Evolutionary conservation across 2,329 filamentous ascomycete genomes (phyloP).

Genomic region (Exophiala sp.): DNA sequence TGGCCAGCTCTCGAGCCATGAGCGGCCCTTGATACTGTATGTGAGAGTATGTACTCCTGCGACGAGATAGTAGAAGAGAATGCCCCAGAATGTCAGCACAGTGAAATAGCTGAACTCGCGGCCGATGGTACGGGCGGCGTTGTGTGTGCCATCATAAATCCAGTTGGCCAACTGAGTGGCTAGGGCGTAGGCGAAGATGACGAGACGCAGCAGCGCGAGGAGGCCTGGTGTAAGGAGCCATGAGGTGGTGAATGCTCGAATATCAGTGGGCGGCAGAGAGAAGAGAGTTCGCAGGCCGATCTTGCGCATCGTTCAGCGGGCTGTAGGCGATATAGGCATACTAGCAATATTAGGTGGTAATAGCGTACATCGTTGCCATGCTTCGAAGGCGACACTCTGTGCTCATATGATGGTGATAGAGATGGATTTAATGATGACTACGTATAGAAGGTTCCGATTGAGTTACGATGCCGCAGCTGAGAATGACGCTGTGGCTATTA

Average conservation of each 20-base stretch:
- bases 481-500: no score
- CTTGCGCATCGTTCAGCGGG: slow-evolving; percentile 1
- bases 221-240: slow-evolving; percentile 63
- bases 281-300: not conserved
- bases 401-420: no score
- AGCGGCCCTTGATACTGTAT: slow-evolving; percentile 53
- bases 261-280: slow-evolving; percentile 19
- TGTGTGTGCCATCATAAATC: slow-evolving; percentile 17
- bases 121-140: slow-evolving; percentile 34
- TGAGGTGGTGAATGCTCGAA: slow-evolving; percentile 69
- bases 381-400: no score
- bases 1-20: slow-evolving; percentile 54
- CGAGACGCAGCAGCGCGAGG: slow-evolving; percentile 42
- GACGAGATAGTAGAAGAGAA: slow-evolving; percentile 70
- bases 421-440: no score
- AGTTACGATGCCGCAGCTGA: no score
- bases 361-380: no score
- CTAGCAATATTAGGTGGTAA: no score
- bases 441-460: no score
- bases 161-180: slow-evolving; percentile 53
- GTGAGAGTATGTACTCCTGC: slow-evolving; percentile 62
- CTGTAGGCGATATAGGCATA: not conserved
- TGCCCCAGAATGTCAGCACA: slow-evolving; percentile 71
- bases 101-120: slow-evolving; percentile 76
- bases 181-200: slow-evolving; percentile 60